phyloP scores from a whole-genome alignment of 768 basidiomycete species.

The Galerina marginata region DNA sequence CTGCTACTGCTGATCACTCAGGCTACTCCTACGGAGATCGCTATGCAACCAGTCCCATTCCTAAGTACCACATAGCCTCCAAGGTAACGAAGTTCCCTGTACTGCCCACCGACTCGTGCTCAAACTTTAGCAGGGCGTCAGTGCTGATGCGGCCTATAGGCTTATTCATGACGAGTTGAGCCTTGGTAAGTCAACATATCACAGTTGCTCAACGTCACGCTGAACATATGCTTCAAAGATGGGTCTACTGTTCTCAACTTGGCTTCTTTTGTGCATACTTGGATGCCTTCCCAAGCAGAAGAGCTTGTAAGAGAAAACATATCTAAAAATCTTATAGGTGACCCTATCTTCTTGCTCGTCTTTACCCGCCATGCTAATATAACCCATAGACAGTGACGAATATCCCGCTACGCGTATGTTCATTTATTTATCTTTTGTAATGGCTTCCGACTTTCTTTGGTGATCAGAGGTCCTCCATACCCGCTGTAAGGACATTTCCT shows the following conservation, averaged over 20 bases:
- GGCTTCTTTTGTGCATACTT: slow-evolving; percentile 67
- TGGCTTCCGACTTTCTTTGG: neutral
- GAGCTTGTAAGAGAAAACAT: slow-evolving; percentile 67
- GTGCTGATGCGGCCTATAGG: slow-evolving; percentile 59
- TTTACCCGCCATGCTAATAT: neutral
- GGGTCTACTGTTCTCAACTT: slow-evolving; percentile 68
- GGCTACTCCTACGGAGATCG: slow-evolving; percentile 62
- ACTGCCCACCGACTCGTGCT: no score
- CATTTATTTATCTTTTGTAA: neutral
- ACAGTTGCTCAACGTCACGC: neutral
- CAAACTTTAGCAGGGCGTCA: slow-evolving; percentile 50
- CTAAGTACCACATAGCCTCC: slow-evolving; percentile 68
- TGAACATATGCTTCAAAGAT: slow-evolving; percentile 38
- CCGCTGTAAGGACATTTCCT: slow-evolving; percentile 40
- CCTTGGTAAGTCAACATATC: slow-evolving; percentile 49
- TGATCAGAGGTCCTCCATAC: slow-evolving; percentile 54
- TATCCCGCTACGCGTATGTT: slow-evolving; percentile 66
- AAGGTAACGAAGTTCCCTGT: slow-evolving; percentile 39
- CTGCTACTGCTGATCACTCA: slow-evolving; percentile 29
- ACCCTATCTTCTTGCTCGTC: neutral
- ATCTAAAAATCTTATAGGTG: slow-evolving; percentile 66
- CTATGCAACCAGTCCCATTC: slow-evolving; percentile 70
- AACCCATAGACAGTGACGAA: slow-evolving; percentile 47
- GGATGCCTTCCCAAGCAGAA: slow-evolving; percentile 61
- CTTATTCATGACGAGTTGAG: slow-evolving; percentile 65